Evolutionary conservation across 805 yeast species (phyloP), one percentile per base, ranked within the genome.

Genomic region (Metschnikowia peoriensis): DNA sequence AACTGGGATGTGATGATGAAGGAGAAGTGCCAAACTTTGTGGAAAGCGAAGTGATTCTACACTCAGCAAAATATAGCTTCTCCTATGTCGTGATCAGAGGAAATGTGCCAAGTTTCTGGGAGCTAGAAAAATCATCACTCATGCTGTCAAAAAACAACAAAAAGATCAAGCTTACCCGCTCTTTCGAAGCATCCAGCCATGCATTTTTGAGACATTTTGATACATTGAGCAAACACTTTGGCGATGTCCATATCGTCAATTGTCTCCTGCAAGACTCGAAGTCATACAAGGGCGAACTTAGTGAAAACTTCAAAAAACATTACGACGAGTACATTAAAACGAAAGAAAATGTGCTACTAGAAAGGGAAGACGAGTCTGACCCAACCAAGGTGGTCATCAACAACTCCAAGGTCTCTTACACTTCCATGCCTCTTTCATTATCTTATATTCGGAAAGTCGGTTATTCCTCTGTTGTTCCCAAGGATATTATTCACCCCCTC

Each of bases 91-190:
- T 79, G 27, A 60, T 80, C 4, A 62, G 82, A 47, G 85, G 85
- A 1, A 81, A 82, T 60, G 81, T 78, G 9, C 86, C 86, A 2
- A 66, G 78, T 17, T 77, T 76, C 57, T 81, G 84, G 84, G 79
- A 80, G 49, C 57, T 78, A 34, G 83, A 78, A 47, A 70, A 68
- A 43, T 67, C 64, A 50, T 67, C 60, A 32, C 51, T 73, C 39
- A 53, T 80, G 9, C 65, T 76, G 9, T 53, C 63, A 7, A 66
- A 62, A 38, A 64, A 61, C 44, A 75, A 78, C n/a, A 77, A 74
- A 55, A 70, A 71, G 38, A 60, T 75, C 11, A 70, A 72, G 11
- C 77, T 80, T 53, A 78, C 82, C 1, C 67, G 83, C 46, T 79
- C 84, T 0, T 72, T 73, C 45, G 85, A 81, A 52, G 81, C 84